Conservation (phyloP, 495 filamentous ascomycete genomes). For the Penicillium canescens region DNA sequence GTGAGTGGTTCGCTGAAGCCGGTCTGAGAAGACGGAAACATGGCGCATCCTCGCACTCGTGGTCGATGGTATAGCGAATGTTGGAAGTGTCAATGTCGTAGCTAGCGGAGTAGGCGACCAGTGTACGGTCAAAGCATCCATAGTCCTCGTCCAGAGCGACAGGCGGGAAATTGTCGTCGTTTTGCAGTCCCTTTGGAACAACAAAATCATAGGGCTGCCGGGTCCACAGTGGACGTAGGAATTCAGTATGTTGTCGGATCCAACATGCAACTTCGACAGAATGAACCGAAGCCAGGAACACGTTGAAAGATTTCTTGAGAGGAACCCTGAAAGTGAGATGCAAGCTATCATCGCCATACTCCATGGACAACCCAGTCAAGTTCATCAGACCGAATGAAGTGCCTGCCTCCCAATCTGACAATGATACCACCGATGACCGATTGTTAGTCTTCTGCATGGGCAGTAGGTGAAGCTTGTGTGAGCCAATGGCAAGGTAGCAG, state of each 20-base stretch:
- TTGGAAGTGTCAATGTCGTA: conserved; percentile 72
- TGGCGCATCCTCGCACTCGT: conserved; percentile 75
- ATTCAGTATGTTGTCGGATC: conserved; percentile 71
- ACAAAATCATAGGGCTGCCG: conserved; percentile 64
- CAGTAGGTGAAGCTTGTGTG: conserved; percentile 79
- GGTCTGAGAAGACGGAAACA: conserved; percentile 79
- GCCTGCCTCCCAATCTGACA: conserved; percentile 48
- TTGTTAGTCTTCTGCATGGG: conserved; percentile 64
- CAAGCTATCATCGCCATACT: conserved; percentile 79
- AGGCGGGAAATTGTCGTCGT: conserved; percentile 63
- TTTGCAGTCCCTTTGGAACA: conserved; percentile 59
- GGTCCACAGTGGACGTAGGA: conserved; percentile 83
- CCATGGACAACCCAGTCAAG: conserved; percentile 65
- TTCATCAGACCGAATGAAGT: conserved; percentile 74
- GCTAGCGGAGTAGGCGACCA: conserved; percentile 82
- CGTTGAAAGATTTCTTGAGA: conserved; percentile 57
- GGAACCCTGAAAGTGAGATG: conserved; percentile 80
- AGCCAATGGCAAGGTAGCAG: conserved; percentile 84
- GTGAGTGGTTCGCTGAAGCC: conserved; percentile 48
- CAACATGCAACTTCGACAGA: conserved; percentile 75
- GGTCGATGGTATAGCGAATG: conserved; percentile 75
- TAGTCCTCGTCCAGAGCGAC: conserved; percentile 70
- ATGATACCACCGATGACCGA: conserved; percentile 55
- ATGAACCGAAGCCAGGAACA: conserved; percentile 78
- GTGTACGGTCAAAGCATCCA: conserved; percentile 75